Conservation (phyloP, 164 flowering plant species). For the Kalanchoe fedtschenkoi region DNA sequence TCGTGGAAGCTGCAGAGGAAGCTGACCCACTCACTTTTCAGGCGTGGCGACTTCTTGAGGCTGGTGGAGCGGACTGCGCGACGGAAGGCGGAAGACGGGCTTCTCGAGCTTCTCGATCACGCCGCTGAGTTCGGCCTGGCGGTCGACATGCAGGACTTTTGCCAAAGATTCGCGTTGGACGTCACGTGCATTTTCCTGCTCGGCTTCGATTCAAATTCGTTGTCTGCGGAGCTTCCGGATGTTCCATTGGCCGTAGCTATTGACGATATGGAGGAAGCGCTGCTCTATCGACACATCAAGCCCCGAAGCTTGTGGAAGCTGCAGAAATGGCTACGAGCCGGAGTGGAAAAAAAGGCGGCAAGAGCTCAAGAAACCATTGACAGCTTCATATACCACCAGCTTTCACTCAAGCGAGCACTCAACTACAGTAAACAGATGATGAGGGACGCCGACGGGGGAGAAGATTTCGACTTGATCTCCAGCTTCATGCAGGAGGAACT, state of each 20-base stretch:
- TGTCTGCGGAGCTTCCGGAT: conserved; percentile 13
- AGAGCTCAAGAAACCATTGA: conserved; percentile 13
- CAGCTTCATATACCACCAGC: not conserved
- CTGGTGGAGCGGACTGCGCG: not conserved
- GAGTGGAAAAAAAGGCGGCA: conserved; percentile 14
- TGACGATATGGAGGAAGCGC: conserved; percentile 13
- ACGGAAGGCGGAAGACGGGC: conserved; percentile 9
- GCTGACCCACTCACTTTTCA: conserved; percentile 1
- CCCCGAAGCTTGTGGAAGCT: conserved; percentile 19
- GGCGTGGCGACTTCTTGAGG: conserved; percentile 5
- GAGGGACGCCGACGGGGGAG: not conserved
- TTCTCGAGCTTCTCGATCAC: conserved; percentile 17
- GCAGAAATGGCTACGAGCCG: conserved; percentile 15
- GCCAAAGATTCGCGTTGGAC: conserved; percentile 21
- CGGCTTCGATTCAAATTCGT: conserved; percentile 17
- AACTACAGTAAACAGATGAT: not conserved
- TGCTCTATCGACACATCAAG: conserved; percentile 12
- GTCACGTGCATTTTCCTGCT: conserved; percentile 7
- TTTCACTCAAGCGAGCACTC: conserved; percentile 10
- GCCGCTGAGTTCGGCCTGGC: not conserved
- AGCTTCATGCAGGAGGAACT: conserved; percentile 7
- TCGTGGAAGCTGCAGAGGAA: conserved; percentile 18
- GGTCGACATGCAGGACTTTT: conserved; percentile 25
- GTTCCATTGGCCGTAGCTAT: conserved; percentile 14
- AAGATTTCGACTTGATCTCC: conserved; percentile 14